These are phyloP conservation scores for Pythium utonaiense DNA, from an alignment of 352 stramenopile genomes.

Conservation along the genomic window DNA sequence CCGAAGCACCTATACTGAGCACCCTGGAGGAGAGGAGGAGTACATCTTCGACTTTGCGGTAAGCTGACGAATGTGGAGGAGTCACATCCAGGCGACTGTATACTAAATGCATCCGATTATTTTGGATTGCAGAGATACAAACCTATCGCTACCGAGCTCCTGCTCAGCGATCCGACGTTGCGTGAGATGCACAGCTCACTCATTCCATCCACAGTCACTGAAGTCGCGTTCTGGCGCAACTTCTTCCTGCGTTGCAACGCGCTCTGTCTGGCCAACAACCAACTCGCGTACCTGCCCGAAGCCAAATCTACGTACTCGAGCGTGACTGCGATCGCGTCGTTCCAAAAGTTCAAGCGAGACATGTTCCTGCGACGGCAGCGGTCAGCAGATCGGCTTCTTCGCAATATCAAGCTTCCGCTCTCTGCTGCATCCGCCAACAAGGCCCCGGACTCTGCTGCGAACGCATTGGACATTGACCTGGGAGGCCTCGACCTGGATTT, in stretches of 20 bases:
- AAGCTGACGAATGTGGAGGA: background rate
- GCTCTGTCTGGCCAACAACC: constrained; percentile 30
- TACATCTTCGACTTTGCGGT: constrained; percentile 55
- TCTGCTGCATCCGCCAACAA: background rate
- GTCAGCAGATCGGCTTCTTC: constrained; percentile 33
- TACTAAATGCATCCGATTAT: too few relatives aligned
- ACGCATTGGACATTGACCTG: constrained; percentile 29
- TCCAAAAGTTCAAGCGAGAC: constrained; percentile 50
- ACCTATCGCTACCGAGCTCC: constrained; percentile 38
- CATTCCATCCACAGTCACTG: constrained; percentile 40
- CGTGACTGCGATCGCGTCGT: constrained; percentile 30
- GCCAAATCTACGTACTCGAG: constrained; percentile 29
- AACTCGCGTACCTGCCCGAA: constrained; percentile 52
- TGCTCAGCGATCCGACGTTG: constrained; percentile 54
- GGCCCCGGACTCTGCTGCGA: background rate
- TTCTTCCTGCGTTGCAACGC: constrained; percentile 71
- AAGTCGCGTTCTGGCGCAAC: constrained; percentile 66
- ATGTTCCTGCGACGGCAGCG: constrained; percentile 44
- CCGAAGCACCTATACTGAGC: constrained; percentile 57
- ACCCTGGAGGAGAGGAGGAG: constrained; percentile 53
- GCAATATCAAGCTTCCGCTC: constrained; percentile 19
- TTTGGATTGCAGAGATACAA: constrained; percentile 34
- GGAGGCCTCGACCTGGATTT: constrained; percentile 62
- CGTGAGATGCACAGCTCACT: constrained; percentile 55
- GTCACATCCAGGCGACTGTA: background rate